These are phyloP conservation scores for Eutreptiella sp. DNA, from an alignment of 208 protist genomes.

Conservation along the genomic window DNA sequence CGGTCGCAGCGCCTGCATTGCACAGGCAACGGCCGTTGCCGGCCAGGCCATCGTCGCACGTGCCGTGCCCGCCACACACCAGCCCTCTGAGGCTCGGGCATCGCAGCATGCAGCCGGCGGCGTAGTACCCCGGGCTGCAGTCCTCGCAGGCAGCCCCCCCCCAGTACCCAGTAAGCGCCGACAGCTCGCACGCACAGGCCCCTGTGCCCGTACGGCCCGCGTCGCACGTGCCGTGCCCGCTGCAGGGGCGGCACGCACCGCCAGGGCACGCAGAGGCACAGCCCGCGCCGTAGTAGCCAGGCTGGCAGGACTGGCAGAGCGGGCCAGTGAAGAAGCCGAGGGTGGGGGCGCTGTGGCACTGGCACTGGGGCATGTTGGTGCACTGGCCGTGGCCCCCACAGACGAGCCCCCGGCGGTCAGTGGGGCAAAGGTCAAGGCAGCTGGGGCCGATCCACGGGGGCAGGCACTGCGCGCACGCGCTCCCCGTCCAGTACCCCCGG, in stretches of 20 bases:
- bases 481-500: conserved; percentile 2
- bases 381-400: conserved; percentile 24
- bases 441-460: neutral
- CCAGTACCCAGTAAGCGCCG: conserved; percentile 10
- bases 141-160: conserved; percentile 12
- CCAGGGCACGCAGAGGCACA: conserved; percentile 19
- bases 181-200: conserved; percentile 6
- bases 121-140: conserved; percentile 23
- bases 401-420: neutral
- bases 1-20: conserved; percentile 3
- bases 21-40: conserved; percentile 20
- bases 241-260: conserved; percentile 24
- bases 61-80: conserved; percentile 18
- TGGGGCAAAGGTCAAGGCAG: conserved; percentile 8
- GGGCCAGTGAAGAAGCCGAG: neutral
- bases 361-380: neutral
- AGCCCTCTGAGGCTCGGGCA: conserved; percentile 11
- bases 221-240: conserved; percentile 22
- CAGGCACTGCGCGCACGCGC: neutral
- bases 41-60: conserved; percentile 18
- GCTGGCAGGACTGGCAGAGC: neutral
- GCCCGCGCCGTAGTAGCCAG: conserved; percentile 18
- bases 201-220: conserved; percentile 21
- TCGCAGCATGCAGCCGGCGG: neutral
- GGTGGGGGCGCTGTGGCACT: neutral